Percentiles rank a stretch among this genome's conserved stretches.
Conservation (phyloP, 2,329 filamentous ascomycete species). For the Trichoderma oligosporum region DNA sequence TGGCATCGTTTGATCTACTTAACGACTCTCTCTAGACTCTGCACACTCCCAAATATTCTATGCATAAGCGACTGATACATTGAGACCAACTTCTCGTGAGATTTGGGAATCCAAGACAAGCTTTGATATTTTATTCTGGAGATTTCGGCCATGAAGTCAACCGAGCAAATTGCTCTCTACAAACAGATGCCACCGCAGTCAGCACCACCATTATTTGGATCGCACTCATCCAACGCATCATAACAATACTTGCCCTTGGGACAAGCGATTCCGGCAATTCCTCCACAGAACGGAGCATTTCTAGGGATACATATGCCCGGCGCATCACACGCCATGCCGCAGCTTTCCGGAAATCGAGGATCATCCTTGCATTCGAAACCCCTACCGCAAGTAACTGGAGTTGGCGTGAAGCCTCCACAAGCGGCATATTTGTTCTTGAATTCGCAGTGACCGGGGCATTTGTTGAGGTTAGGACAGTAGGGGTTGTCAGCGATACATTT, state of each 20-base stretch:
- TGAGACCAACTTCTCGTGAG: no score
- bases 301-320: constrained; percentile 34
- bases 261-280: constrained; percentile 28
- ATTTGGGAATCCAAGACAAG: no score
- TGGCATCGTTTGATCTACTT: no score
- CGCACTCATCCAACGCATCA: constrained; percentile 30
- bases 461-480: constrained; percentile 28
- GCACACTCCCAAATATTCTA: no score
- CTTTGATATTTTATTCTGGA: no score
- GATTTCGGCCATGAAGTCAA: no score
- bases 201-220: constrained; percentile 28
- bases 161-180: constrained; percentile 14
- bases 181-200: constrained; percentile 35
- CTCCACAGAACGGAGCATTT: constrained; percentile 25
- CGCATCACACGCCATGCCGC: constrained; percentile 36
- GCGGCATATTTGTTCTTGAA: constrained; percentile 30
- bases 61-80: no score
- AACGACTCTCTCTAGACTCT: no score
- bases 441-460: constrained; percentile 31
- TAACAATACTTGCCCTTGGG: constrained; percentile 31
- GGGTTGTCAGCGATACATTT: constrained; percentile 26
- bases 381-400: constrained; percentile 28
- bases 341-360: constrained; percentile 29
- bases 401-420: constrained; percentile 32
- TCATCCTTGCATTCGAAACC: constrained; percentile 33